Conservation (phyloP, 140 eudicot genomes). For the Ambrosia hybrid region DNA sequence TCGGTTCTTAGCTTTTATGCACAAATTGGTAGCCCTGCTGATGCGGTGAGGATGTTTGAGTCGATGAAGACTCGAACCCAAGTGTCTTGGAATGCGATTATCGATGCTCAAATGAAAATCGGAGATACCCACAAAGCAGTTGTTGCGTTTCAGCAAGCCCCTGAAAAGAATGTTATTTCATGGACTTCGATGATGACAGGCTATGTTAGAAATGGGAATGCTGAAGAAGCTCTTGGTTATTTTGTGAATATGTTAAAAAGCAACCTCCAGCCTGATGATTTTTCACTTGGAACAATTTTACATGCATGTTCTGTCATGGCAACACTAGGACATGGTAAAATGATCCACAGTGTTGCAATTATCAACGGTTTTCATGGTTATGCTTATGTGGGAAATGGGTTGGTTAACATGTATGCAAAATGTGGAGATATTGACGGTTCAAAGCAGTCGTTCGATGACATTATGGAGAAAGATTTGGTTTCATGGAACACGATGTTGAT, state of each 20-base stretch:
- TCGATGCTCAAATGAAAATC: conserved; percentile 79
- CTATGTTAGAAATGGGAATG: conserved; percentile 56
- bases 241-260: conserved; percentile 45
- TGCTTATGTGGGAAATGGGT: conserved; percentile 69
- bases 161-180: conserved; percentile 59
- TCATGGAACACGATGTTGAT: conserved; percentile 84
- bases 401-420: conserved; percentile 86
- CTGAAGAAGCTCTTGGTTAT: conserved; percentile 44
- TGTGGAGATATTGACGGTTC: conserved; percentile 66
- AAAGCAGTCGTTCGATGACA: conserved; percentile 46
- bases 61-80: conserved; percentile 34
- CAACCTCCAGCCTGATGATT: conserved; percentile 50
- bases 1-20: conserved; percentile 67
- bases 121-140: conserved; percentile 56
- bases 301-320: conserved; percentile 73
- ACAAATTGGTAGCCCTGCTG: conserved; percentile 41
- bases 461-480: conserved; percentile 51
- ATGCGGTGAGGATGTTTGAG: conserved; percentile 50
- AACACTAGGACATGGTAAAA: conserved; percentile 56
- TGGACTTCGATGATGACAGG: conserved; percentile 85
- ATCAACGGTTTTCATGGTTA: conserved; percentile 45
- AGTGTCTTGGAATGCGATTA: conserved; percentile 71
- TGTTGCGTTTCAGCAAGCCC: conserved; percentile 47
- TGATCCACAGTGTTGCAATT: conserved; percentile 55
- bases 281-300: conserved; percentile 67